Conservation (phyloP, 192 early-diverging fungal species). For the Coemansia sp. region DNA sequence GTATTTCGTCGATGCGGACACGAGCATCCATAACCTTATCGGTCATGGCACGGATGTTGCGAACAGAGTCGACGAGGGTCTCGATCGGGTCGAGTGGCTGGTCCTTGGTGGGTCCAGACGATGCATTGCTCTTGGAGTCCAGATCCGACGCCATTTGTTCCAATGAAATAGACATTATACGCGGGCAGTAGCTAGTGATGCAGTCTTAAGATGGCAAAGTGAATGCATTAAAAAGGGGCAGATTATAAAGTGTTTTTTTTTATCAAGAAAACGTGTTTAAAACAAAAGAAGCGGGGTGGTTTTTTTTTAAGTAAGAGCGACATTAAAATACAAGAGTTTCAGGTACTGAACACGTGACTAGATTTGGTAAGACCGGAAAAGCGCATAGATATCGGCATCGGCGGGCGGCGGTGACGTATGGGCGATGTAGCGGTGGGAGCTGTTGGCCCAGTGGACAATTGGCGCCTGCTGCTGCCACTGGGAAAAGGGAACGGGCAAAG, state of each 20-base stretch:
- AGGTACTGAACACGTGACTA: constrained; percentile 1
- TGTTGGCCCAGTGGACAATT: constrained; percentile 34
- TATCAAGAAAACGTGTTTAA: too few species aligned
- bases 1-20: constrained; percentile 28
- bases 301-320: background rate
- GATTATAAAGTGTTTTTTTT: too few species aligned
- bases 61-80: constrained; percentile 55
- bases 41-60: constrained; percentile 66
- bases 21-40: constrained; percentile 55
- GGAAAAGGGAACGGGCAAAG: constrained; percentile 22
- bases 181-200: too few species aligned
- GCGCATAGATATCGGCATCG: constrained; percentile 19
- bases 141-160: constrained; percentile 20
- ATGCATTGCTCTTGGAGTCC: background rate
- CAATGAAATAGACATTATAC: constrained; percentile 7
- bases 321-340: background rate
- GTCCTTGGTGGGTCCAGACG: background rate
- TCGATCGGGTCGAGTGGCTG: constrained; percentile 55
- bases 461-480: constrained; percentile 26
- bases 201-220: too few species aligned
- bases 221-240: constrained; percentile 15
- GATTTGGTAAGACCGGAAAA: constrained; percentile 37
- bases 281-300: too few species aligned
- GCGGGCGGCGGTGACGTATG: background rate
- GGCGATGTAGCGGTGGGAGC: constrained; percentile 9